phyloP scores from a whole-genome alignment of 352 stramenopile genomes.

The Peronospora destructor region DNA sequence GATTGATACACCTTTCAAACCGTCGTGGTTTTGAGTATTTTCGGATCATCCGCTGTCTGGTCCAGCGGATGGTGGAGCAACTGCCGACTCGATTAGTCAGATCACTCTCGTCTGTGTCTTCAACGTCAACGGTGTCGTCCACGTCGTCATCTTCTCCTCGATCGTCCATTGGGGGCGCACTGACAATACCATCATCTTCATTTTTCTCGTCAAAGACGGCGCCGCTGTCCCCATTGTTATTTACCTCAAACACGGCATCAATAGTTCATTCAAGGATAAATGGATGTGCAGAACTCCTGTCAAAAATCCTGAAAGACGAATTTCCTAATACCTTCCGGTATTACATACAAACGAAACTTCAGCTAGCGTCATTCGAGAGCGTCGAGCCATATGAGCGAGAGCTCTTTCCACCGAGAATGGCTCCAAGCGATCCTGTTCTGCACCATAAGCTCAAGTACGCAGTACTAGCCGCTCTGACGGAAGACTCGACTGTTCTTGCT shows the following conservation, averaged over 20 bases:
- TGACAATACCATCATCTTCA: constrained; percentile 18
- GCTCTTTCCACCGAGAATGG: constrained; percentile 47
- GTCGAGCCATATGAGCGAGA: constrained; percentile 62
- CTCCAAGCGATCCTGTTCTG: constrained; percentile 43
- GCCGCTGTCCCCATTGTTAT: constrained; percentile 25
- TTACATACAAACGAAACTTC: constrained; percentile 57
- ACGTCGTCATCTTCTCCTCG: constrained; percentile 34
- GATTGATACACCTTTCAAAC: constrained; percentile 57
- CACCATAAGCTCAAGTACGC: constrained; percentile 52
- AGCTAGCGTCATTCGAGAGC: constrained; percentile 69
- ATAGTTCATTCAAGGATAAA: constrained; percentile 47
- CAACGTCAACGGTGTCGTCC: constrained; percentile 38
- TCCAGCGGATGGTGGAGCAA: constrained; percentile 43
- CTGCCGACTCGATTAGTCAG: constrained; percentile 24
- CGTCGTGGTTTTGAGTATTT: constrained; percentile 36
- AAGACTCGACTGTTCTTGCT: constrained; percentile 39
- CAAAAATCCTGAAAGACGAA: constrained; percentile 56
- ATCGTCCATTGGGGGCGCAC: constrained; percentile 21
- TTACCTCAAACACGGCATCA: constrained; percentile 33
- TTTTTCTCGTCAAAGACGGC: constrained; percentile 24
- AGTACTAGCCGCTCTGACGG: constrained; percentile 42
- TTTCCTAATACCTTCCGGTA: constrained; percentile 77
- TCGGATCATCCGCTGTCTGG: constrained; percentile 46
- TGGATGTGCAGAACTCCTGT: constrained; percentile 59
- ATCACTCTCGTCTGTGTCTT: constrained; percentile 33